A percentile compares a stretch with the other conserved stretches of the same genome.
Evolutionary conservation across 805 yeast species (phyloP).

Genomic region (Barnettozyma populi): DNA sequence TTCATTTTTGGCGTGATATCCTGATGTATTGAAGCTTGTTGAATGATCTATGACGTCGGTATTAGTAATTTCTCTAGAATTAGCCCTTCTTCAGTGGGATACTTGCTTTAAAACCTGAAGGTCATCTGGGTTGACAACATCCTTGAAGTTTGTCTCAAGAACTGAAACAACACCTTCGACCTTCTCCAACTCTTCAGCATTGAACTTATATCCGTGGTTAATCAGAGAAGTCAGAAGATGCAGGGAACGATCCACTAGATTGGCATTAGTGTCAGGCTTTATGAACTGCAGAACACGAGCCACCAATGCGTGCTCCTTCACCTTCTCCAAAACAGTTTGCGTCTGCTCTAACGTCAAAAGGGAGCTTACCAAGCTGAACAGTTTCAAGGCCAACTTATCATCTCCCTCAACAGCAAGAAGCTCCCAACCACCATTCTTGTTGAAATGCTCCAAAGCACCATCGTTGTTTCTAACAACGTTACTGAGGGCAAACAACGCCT

Average conservation of each 20-base stretch:
- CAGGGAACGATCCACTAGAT: constrained; percentile 53
- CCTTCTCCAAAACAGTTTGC: constrained; percentile 33
- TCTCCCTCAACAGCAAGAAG: constrained; percentile 16
- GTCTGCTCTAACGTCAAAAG: constrained; percentile 46
- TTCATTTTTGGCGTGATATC: constrained; percentile 8
- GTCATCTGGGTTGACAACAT: constrained; percentile 51
- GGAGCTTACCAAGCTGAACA: constrained; percentile 54
- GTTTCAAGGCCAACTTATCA: constrained; percentile 45
- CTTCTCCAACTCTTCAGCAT: constrained; percentile 34
- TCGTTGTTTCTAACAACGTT: constrained; percentile 66
- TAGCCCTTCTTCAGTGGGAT: constrained; percentile 9
- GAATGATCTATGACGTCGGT: constrained; percentile 13
- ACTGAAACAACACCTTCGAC: constrained; percentile 33
- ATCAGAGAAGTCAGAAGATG: constrained; percentile 44
- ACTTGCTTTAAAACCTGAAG: constrained; percentile 44
- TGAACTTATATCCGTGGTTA: constrained; percentile 40
- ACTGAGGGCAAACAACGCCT: constrained; percentile 75
- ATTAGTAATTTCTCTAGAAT: constrained; percentile 5
- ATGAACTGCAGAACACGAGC: constrained; percentile 25
- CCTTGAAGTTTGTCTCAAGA: constrained; percentile 37
- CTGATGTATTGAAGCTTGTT: constrained; percentile 18
- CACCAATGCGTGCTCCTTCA: constrained; percentile 29
- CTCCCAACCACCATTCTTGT: constrained; percentile 56
- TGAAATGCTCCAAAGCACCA: constrained; percentile 51
- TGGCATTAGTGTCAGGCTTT: constrained; percentile 31